Base-by-base conservation (phyloP, 2,329 filamentous ascomycete species). In the Orbilia oligospora region DNA sequence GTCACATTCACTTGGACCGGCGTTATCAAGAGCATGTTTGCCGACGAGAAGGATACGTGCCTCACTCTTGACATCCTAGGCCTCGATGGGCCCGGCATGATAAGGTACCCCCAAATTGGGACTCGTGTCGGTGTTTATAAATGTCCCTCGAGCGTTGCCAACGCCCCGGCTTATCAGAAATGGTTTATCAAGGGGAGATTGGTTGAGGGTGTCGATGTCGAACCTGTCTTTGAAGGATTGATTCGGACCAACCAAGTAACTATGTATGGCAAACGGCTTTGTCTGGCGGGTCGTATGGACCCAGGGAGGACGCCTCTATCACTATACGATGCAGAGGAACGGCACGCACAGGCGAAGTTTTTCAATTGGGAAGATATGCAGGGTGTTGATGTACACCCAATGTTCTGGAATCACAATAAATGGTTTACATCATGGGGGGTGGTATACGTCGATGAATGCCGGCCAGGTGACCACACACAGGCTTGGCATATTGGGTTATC, bases 111-210 rank as follows among this genome's bases (percentile, higher is more conserved):
- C 1, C 3, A 22, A n/a, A 2, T 30, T 44, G 56, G 56, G 12
- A 24, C 30, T 5, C 2, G 8, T 3, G 67, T 56, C 12, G 49
- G 48, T 2, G 38, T 77, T 2, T 55, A n/a, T 12, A 64, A 65
- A 12, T 78, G 75, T 27, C 75, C 75, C 3, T 46, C 46, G 12
- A 27, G 12, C 1, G 16, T 46, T 3, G 55, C 44, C 3, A 24
- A 64, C 2, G 51, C 61, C 1, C 12, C 16, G 3, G n/a, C n/a
- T 0, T 12, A 64, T 5, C 38, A 72, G 14, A 49, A 41, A 20
- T 78, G 75, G 75, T 49, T 68, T 12, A 61, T 78, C 8, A 72
- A 78, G 38, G 75, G 75, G 6, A 49, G 27, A 18, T 16, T 72
- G 0, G 9, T n/a, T 1, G 8, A n/a, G 14, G 63, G 27, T 14